phyloP scores from a whole-genome alignment of 345 rosid species.

The Syzygium oleosum region DNA sequence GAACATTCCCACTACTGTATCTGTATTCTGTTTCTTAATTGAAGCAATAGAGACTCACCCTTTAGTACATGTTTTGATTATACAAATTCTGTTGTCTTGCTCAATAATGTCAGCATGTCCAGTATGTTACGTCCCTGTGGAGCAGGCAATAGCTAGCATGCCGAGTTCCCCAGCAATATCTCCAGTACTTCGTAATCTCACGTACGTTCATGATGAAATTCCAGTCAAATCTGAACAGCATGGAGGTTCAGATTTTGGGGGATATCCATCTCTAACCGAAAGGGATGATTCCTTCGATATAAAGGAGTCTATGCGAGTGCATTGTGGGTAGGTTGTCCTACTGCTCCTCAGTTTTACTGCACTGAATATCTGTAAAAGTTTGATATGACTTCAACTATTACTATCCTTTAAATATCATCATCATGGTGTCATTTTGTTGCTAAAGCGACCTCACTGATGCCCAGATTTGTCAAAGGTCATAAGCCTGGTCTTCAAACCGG shows the following conservation, averaged over 20 bases:
- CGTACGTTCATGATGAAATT: slow-evolving; percentile 46
- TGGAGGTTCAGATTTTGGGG: slow-evolving; percentile 87
- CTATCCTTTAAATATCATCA: background rate
- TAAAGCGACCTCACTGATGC: background rate
- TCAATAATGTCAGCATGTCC: slow-evolving; percentile 52
- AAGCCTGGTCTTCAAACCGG: slow-evolving; percentile 69
- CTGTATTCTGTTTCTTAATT: background rate
- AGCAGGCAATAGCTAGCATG: slow-evolving; percentile 66
- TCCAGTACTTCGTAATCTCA: slow-evolving; percentile 47
- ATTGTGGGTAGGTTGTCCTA: slow-evolving; percentile 64
- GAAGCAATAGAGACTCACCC: background rate
- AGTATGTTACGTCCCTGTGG: slow-evolving; percentile 70
- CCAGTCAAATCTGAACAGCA: slow-evolving; percentile 47
- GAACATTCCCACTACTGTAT: background rate
- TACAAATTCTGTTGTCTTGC: background rate
- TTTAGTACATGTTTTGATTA: slow-evolving; percentile 1
- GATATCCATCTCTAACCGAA: slow-evolving; percentile 70
- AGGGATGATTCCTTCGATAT: slow-evolving; percentile 60
- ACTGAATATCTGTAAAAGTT: background rate
- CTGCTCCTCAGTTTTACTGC: background rate
- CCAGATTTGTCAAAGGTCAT: slow-evolving; percentile 63
- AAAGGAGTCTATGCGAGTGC: slow-evolving; percentile 71
- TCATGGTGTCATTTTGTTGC: background rate
- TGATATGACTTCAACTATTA: background rate
- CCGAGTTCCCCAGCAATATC: slow-evolving; percentile 50